These are phyloP conservation scores for Auricularia cornea DNA, from an alignment of 768 basidiomycete species.

Conservation along the genomic window DNA sequence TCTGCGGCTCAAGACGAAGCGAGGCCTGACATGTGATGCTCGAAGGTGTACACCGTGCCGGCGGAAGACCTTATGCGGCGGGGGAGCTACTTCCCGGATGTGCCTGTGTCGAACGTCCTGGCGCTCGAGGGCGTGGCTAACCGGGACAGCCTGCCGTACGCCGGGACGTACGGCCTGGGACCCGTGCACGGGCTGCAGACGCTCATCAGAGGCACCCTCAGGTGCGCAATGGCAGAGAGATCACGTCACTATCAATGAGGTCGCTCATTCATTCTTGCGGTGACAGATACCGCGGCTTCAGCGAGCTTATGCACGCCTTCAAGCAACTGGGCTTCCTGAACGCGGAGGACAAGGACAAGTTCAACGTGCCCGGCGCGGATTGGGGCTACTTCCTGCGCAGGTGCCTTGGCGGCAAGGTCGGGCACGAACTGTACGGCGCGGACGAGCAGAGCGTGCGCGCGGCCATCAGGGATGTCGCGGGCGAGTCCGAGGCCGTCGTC, in stretches of 20 bases:
- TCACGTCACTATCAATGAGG: too few relatives aligned
- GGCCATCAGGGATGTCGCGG: constrained; percentile 1
- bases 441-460: not conserved
- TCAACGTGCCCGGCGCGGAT: not conserved
- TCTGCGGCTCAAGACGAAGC: too few relatives aligned
- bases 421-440: not conserved
- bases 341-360: constrained; percentile 4
- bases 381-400: not conserved
- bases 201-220: constrained; percentile 75
- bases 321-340: constrained; percentile 61
- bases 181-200: constrained; percentile 40
- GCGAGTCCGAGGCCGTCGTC: constrained; percentile 8
- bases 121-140: constrained; percentile 81
- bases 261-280: too few relatives aligned
- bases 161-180: constrained; percentile 52
- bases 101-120: constrained; percentile 56
- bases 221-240: constrained; percentile 32
- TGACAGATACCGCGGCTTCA: constrained; percentile 76
- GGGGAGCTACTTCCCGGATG: constrained; percentile 45
- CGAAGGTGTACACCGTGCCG: constrained; percentile 39
- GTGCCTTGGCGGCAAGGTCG: not conserved
- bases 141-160: constrained; percentile 69
- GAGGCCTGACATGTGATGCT: too few relatives aligned
- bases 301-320: constrained; percentile 65
- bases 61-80: constrained; percentile 43